Base-by-base conservation (phyloP, 306 rosid genomes). In the Trifolium dubium region DNA sequence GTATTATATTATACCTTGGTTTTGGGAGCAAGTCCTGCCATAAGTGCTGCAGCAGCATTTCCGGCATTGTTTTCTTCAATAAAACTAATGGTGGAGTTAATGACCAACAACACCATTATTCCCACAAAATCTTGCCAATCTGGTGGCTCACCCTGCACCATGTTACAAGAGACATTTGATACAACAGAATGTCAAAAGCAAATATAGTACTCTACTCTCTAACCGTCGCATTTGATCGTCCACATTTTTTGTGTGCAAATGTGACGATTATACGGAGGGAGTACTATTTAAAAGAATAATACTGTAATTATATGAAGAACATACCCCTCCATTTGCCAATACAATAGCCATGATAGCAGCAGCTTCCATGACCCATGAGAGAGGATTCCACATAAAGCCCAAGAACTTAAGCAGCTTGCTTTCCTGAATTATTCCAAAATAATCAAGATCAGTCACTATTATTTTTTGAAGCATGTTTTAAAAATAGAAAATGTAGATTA, bases 1-100 rank as follows among this genome's bases (percentile, higher is more conserved):
- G 23, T 23, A 23, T 23, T 23, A 1, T 14, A 6, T 14, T 31
- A 32, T 60, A 89, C 96, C 93, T 89, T 93, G 9, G 98, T 74
- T 86, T 93, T 93, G 58, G 97, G 95, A 13, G 98, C 98, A 79
- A 93, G 98, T 53, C 98, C 97, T 3, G 98, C 97, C 98, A 93
- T 93, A 46, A 93, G 96, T 34, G 98, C 96, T 50, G 86, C 87
- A 15, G 98, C 98, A 23, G 98, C 98, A 77, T 93, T 93, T 55
- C 98, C 98, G 11, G 98, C 97, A 67, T 90, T 93, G 83, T 93
- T 90, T 77, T 93, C 98, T 81, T 93, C 98, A 3, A 93, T 82
- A 46, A 93, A 93, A 70, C 96, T 90, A 29, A 93, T 93, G 62
- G 98, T 89, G 39, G 98, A 93, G 85, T 93, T 93, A 73, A 90